Evolutionary conservation across 1,284 basidiomycete species (phyloP).

Genomic region (Rhodotorula sp.): DNA sequence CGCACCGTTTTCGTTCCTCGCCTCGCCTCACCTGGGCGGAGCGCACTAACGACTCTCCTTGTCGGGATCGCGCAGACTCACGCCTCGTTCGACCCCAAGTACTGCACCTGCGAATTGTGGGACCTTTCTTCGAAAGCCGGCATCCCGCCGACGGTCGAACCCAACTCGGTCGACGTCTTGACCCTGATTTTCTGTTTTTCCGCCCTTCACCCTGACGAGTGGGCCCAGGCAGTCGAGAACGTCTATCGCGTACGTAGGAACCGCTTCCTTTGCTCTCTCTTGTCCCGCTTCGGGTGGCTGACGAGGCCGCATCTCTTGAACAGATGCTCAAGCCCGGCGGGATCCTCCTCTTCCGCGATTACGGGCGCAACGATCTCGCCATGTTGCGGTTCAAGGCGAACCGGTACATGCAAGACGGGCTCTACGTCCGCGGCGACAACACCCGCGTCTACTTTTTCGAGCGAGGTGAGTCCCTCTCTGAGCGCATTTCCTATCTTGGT

Average conservation of each 20-base stretch:
- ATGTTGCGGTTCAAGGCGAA: constrained; percentile 89
- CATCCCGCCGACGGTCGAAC: constrained; percentile 64
- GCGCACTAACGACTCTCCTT: too few species aligned
- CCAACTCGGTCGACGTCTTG: constrained; percentile 73
- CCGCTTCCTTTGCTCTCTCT: background rate
- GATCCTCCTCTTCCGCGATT: constrained; percentile 82
- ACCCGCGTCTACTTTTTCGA: constrained; percentile 96
- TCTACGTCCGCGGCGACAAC: constrained; percentile 92
- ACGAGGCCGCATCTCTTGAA: too few species aligned
- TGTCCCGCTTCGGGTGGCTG: background rate
- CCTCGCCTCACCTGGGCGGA: background rate
- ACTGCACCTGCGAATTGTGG: constrained; percentile 82
- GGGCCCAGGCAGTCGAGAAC: constrained; percentile 81
- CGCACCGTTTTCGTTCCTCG: background rate
- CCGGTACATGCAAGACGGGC: constrained; percentile 77
- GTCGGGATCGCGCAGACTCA: constrained; percentile 55
- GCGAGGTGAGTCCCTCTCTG: constrained; percentile 57
- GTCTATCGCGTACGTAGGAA: constrained; percentile 63
- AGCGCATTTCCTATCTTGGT: too few species aligned
- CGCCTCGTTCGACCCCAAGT: constrained; percentile 66
- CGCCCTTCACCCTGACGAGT: constrained; percentile 90
- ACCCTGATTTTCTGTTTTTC: constrained; percentile 95
- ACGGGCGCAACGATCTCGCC: constrained; percentile 89
- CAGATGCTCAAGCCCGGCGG: constrained; percentile 90
- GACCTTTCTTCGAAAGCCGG: constrained; percentile 68